Conservation (phyloP, 495 filamentous ascomycete species). For the Penicillium egyptiacum region DNA sequence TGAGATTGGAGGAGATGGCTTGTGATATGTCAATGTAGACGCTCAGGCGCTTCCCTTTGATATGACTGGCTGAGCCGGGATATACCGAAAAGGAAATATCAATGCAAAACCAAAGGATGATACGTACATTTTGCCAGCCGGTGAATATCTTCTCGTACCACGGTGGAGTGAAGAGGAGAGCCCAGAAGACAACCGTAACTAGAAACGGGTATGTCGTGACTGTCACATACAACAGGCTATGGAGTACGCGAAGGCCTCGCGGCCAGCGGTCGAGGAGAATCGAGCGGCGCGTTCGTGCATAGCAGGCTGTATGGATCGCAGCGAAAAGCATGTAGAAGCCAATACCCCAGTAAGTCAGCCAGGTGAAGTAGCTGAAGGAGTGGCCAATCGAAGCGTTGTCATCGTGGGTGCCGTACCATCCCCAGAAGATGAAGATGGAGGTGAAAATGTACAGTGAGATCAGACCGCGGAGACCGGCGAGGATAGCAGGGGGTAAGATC, state of each 20-base stretch:
- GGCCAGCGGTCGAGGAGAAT: slow-evolving; percentile 63
- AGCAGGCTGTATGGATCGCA: slow-evolving; percentile 64
- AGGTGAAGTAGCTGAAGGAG: slow-evolving; percentile 79
- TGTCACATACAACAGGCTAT: slow-evolving; percentile 64
- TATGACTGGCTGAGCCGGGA: neutral
- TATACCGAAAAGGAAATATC: neutral
- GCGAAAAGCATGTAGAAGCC: slow-evolving; percentile 72
- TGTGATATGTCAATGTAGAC: neutral
- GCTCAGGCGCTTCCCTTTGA: no score
- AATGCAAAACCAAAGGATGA: neutral
- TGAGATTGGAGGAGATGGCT: neutral
- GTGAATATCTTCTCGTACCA: slow-evolving; percentile 54
- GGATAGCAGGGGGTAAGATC: slow-evolving; percentile 62
- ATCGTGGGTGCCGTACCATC: slow-evolving; percentile 51
- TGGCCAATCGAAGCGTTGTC: slow-evolving; percentile 41
- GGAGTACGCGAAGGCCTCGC: slow-evolving; percentile 60
- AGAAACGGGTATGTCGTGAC: slow-evolving; percentile 68
- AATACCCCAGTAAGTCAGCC: slow-evolving; percentile 75
- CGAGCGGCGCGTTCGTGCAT: slow-evolving; percentile 54
- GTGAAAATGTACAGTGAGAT: slow-evolving; percentile 70
- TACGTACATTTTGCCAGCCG: slow-evolving; percentile 65
- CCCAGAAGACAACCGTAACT: slow-evolving; percentile 60
- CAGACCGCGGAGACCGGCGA: slow-evolving; percentile 58
- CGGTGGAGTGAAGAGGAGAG: slow-evolving; percentile 42
- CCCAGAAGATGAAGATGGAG: slow-evolving; percentile 68